These are phyloP conservation scores for Alloteropsis semialata DNA, from an alignment of 176 grass and related monocot genomes.

Conservation along the genomic window DNA sequence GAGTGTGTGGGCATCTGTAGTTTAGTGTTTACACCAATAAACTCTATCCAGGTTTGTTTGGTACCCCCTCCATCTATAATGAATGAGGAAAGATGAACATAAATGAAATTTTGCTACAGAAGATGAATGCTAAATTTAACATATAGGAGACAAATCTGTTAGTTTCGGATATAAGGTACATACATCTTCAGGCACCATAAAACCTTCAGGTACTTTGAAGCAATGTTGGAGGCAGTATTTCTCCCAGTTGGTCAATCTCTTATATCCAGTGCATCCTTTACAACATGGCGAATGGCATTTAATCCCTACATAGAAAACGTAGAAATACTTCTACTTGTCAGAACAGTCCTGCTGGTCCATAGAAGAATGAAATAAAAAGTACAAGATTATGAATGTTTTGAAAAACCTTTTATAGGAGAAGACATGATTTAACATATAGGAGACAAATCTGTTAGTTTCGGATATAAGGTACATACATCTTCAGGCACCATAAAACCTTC, in stretches of 20 bases:
- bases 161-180: conserved; percentile 7
- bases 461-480: conserved; percentile 32
- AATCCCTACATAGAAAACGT: conserved; percentile 43
- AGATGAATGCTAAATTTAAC: not conserved
- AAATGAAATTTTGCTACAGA: not conserved
- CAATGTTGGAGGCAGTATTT: conserved; percentile 28
- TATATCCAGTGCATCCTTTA: conserved; percentile 34
- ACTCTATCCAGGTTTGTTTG: not conserved
- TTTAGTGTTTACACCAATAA: not conserved
- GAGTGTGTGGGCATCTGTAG: not conserved
- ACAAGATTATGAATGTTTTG: not conserved
- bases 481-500: conserved; percentile 31
- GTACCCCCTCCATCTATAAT: not conserved
- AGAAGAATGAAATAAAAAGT: not conserved
- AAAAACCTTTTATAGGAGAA: not conserved
- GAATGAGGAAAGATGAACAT: not conserved
- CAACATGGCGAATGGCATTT: conserved; percentile 14
- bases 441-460: conserved; percentile 9
- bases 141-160: not conserved
- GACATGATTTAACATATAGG: not conserved
- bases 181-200: conserved; percentile 35
- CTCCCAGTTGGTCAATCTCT: conserved; percentile 46
- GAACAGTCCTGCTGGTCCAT: not conserved
- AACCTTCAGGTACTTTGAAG: conserved; percentile 48
- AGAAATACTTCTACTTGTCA: not conserved